phyloP scores from a whole-genome alignment of 2,329 filamentous ascomycete species.

The Pseudogymnoascus sp. region DNA sequence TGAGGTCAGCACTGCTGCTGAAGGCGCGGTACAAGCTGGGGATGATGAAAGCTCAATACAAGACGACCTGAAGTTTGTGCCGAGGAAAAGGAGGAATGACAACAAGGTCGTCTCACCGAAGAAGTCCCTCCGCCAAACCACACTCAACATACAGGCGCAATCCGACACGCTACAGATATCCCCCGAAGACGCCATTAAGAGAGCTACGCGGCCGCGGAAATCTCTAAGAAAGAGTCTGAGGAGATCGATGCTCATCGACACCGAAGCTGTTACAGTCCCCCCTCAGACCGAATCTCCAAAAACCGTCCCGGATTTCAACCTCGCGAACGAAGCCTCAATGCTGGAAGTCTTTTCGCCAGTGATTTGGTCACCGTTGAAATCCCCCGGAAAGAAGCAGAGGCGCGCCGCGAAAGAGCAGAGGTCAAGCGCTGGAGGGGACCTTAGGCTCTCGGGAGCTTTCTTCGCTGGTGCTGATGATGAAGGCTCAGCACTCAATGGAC shows the following conservation, averaged over 20 bases:
- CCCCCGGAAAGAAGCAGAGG: not conserved
- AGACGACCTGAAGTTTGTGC: constrained; percentile 19
- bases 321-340: not conserved
- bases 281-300: not conserved
- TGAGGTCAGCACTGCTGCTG: not conserved
- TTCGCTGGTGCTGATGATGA: not conserved
- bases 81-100: constrained; percentile 28
- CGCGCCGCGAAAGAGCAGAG: not conserved
- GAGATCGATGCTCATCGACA: constrained; percentile 7
- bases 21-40: not conserved
- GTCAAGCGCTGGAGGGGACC: not conserved
- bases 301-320: not conserved
- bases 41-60: not conserved
- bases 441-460: constrained; percentile 1
- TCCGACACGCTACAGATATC: not conserved
- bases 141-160: constrained; percentile 9
- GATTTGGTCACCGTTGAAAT: not conserved
- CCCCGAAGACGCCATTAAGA: not conserved
- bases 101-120: constrained; percentile 27
- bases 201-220: constrained; percentile 17
- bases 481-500: not conserved
- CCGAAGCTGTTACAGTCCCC: not conserved
- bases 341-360: not conserved
- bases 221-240: constrained; percentile 20
- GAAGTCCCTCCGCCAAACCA: constrained; percentile 20